Base-by-base conservation (phyloP, 306 rosid species). In the Cicer arietinum region DNA sequence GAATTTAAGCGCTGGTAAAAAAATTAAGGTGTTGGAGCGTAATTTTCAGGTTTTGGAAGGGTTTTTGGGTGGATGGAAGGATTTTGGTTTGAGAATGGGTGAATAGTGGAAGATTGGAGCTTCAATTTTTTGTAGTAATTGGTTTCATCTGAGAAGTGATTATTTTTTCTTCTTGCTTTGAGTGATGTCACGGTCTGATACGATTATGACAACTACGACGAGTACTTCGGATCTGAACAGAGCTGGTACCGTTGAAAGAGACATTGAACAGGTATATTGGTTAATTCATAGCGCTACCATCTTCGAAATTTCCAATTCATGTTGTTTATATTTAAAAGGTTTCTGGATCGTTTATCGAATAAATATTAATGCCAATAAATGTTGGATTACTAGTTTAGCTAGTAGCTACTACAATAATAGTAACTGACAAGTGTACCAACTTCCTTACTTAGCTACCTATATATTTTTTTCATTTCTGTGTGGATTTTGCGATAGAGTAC, bases 201-300 rank as follows among this genome's bases (percentile, higher is more conserved):
- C 89, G 75, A 84, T 89, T 82, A 88, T 86, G 89, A 73, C 85
- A 87, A 75, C 81, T 81, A 86, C 85, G 89, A 69, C 85, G 88
- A 73, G 82, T 89, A 75, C 82, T 88, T 85, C 90, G 81, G 92
- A 89, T 89, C 92, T 78, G 67, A 91, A 80, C 75, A 89, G 91
- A 89, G 73, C 84, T 79, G 92, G 97, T 48, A 70, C 89, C 2
- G 86, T 81, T 41, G 94, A 89, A 82, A 88, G 97, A 80, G 97
- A 91, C 77, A 77, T 75, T 65, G 97, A 91, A 79, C 94, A 91
- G 97, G 97, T 89, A 81, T 73, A 7, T 20, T 52, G 67, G 68
- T 76, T 64, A 35, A 73, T 43, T 71, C 8, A 46, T 47, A 56
- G 74, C 62, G 74, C 62, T 80, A 10, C 35, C 44, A 14, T 52